These are phyloP conservation scores for Botrytis elliptica DNA, from an alignment of 2,329 filamentous ascomycete genomes.

Conservation along the genomic window DNA sequence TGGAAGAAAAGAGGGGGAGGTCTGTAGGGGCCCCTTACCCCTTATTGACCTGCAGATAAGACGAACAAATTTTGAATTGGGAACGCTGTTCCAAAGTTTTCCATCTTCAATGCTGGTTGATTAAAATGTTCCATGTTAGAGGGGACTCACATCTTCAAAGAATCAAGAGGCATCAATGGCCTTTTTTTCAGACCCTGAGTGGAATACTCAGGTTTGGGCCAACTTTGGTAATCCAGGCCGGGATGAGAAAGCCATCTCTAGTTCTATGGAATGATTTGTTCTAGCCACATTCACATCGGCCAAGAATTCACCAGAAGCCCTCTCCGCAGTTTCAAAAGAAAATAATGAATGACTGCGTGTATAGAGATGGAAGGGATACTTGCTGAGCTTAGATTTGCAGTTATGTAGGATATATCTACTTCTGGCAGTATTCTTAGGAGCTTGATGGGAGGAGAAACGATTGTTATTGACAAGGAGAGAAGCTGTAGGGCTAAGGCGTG, in stretches of 20 bases:
- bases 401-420: too few species aligned
- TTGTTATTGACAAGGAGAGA: too few species aligned
- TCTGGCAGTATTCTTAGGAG: too few species aligned
- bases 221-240: background rate
- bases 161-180: background rate
- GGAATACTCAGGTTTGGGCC: background rate
- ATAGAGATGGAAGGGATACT: too few species aligned
- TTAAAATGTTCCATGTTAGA: background rate
- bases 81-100: background rate
- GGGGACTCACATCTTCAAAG: background rate
- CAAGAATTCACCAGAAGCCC: too few species aligned
- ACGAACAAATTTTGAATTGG: background rate
- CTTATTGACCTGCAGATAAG: background rate
- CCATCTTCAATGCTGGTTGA: background rate
- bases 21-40: background rate
- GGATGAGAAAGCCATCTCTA: too few species aligned
- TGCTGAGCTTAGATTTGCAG: too few species aligned
- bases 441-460: too few species aligned
- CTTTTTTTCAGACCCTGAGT: background rate
- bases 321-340: too few species aligned
- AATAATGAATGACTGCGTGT: too few species aligned
- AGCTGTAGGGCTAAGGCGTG: accelerated
- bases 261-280: too few species aligned
- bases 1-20: background rate
- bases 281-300: too few species aligned